phyloP scores from a whole-genome alignment of 2,329 filamentous ascomycete genomes.

The Penicillium brasilianum region DNA sequence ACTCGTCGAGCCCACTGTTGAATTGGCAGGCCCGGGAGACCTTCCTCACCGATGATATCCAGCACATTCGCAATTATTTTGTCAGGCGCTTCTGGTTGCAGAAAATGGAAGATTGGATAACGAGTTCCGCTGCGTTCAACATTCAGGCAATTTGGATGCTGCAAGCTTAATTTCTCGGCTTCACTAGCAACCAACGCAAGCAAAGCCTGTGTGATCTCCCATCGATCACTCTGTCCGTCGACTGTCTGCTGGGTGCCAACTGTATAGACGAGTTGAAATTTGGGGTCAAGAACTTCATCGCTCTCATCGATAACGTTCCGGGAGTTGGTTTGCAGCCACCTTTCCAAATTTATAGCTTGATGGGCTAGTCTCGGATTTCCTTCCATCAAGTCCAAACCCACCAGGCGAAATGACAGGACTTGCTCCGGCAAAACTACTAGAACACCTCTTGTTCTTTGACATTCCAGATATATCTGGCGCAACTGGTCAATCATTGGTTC shows the following conservation, averaged over 20 bases:
- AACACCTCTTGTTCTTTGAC: neutral
- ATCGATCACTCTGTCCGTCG: conserved; percentile 43
- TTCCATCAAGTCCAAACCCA: neutral
- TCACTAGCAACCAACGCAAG: conserved; percentile 5
- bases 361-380: neutral
- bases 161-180: conserved; percentile 9
- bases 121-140: conserved; percentile 16
- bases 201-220: neutral
- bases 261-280: conserved; percentile 67
- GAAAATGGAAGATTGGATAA: conserved; percentile 31
- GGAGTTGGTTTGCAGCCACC: conserved; percentile 28
- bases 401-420: neutral
- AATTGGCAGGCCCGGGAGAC: conserved; percentile 28
- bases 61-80: conserved; percentile 20
- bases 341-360: neutral
- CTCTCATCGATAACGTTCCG: conserved; percentile 68
- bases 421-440: neutral
- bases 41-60: conserved; percentile 17
- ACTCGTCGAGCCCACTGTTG: conserved; percentile 21
- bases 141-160: conserved; percentile 17
- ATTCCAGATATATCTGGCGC: neutral
- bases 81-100: conserved; percentile 19
- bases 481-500: neutral
- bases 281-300: conserved; percentile 65
- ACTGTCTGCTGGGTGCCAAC: conserved; percentile 58